Conservation (phyloP, 176 grass and related monocot genomes). For the Ensete glaucum region DNA sequence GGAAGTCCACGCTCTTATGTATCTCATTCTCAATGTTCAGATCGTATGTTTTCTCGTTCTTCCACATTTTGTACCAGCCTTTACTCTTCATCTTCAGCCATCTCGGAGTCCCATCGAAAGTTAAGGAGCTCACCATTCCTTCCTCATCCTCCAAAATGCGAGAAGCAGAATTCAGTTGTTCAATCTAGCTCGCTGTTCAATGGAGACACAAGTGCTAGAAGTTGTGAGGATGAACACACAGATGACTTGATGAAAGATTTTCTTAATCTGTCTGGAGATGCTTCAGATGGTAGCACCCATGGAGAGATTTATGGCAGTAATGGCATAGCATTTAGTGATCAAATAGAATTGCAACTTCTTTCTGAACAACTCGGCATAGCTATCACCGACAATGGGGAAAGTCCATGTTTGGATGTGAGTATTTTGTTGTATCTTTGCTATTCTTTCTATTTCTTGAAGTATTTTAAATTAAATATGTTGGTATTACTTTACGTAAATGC, state of each 20-base stretch:
- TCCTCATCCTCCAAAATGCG: constrained; percentile 62
- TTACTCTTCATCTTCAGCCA: constrained; percentile 34
- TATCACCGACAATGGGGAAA: constrained; percentile 60
- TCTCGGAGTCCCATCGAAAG: constrained; percentile 25
- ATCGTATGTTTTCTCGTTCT: constrained; percentile 33
- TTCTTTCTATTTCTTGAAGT: not conserved
- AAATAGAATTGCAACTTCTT: constrained; percentile 60
- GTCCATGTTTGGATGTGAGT: constrained; percentile 64
- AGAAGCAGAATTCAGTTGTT: constrained; percentile 28
- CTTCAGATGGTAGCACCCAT: constrained; percentile 47
- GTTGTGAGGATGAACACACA: constrained; percentile 34
- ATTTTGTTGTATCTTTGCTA: not conserved
- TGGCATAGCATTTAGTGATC: constrained; percentile 8
- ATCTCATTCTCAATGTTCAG: constrained; percentile 20
- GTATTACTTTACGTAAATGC: not conserved
- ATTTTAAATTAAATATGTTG: not conserved
- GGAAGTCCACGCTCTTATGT: constrained; percentile 39
- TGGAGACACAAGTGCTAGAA: constrained; percentile 26
- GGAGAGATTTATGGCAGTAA: constrained; percentile 18
- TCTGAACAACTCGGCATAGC: constrained; percentile 72
- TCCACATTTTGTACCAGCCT: constrained; percentile 74
- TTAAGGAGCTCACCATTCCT: constrained; percentile 57
- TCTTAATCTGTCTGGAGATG: constrained; percentile 59
- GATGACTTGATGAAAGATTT: constrained; percentile 45
- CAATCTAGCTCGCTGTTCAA: constrained; percentile 32